A percentile compares a stretch with the other conserved stretches of the same genome.
Evolutionary conservation across 306 rosid species (phyloP).

Genomic region (Begonia peltatifolia): DNA sequence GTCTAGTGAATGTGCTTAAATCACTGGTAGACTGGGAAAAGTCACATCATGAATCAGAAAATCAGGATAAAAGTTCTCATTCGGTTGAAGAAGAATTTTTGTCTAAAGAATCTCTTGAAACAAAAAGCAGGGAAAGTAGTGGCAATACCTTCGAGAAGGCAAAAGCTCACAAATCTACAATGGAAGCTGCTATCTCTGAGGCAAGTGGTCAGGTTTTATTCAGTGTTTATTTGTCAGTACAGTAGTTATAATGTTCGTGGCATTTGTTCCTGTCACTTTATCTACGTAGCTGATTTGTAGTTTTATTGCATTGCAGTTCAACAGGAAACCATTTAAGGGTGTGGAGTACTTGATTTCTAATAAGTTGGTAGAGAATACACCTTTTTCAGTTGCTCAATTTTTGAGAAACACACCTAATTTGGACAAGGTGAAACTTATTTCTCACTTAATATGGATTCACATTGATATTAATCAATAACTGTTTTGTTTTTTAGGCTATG

Average conservation of each 20-base stretch:
- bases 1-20: constrained; percentile 90
- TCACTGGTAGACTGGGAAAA: constrained; percentile 96
- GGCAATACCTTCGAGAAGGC: constrained; percentile 83
- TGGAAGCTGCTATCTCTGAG: constrained; percentile 90
- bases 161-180: constrained; percentile 88
- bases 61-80: constrained; percentile 25
- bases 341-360: constrained; percentile 70
- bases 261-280: background rate
- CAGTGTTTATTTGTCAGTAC: constrained; percentile 10
- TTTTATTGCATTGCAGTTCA: constrained; percentile 61
- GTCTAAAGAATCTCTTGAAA: constrained; percentile 52
- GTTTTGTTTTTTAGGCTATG: constrained; percentile 55
- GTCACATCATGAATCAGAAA: constrained; percentile 45
- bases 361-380: constrained; percentile 76
- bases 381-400: constrained; percentile 86
- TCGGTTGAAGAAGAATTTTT: constrained; percentile 40
- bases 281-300: constrained; percentile 28
- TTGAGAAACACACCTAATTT: constrained; percentile 67
- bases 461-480: constrained; percentile 7
- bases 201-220: constrained; percentile 22
- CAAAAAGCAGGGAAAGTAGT: constrained; percentile 50
- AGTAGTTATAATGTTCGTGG: constrained; percentile 2
- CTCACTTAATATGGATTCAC: constrained; percentile 10
- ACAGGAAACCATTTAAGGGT: constrained; percentile 80
- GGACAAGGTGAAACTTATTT: constrained; percentile 59